Conservation (phyloP, 306 rosid species). For the Acacia confusa region DNA sequence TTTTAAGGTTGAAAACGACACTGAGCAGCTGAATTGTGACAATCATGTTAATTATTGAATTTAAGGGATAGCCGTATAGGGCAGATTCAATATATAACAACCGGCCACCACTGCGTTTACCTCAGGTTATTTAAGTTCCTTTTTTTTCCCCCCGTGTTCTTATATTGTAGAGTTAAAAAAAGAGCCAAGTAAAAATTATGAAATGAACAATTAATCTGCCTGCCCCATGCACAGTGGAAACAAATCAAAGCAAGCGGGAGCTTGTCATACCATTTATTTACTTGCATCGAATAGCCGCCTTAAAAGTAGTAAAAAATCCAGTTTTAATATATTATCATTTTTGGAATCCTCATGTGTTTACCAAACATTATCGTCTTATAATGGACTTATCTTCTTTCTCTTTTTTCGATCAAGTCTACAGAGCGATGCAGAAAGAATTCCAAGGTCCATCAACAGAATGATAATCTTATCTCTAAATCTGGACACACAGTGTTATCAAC, state of each 20-base stretch:
- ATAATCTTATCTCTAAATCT: not conserved
- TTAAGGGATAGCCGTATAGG: not conserved
- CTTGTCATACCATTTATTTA: not conserved
- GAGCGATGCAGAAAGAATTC: conserved; percentile 4
- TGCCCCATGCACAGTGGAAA: not conserved
- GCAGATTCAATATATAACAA: not conserved
- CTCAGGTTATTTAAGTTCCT: too few relatives aligned
- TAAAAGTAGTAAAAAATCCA: not conserved
- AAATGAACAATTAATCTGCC: not conserved
- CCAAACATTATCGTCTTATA: not conserved
- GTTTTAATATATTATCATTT: conserved; percentile 10
- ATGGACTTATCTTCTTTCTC: not conserved
- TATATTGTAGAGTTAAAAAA: too few relatives aligned
- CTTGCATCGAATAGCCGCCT: not conserved
- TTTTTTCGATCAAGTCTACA: not conserved
- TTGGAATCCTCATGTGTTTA: conserved; percentile 15
- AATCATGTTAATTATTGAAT: not conserved
- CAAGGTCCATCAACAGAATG: not conserved
- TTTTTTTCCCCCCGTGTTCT: too few relatives aligned
- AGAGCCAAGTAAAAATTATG: not conserved
- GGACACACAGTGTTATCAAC: conserved; percentile 16
- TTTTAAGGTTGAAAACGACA: not conserved
- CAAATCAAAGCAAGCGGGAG: not conserved
- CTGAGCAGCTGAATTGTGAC: not conserved
- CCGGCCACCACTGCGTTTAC: too few relatives aligned